These are phyloP conservation scores for Narthecium ossifragum DNA, from an alignment of 106 monocot genomes.

Conservation along the genomic window DNA sequence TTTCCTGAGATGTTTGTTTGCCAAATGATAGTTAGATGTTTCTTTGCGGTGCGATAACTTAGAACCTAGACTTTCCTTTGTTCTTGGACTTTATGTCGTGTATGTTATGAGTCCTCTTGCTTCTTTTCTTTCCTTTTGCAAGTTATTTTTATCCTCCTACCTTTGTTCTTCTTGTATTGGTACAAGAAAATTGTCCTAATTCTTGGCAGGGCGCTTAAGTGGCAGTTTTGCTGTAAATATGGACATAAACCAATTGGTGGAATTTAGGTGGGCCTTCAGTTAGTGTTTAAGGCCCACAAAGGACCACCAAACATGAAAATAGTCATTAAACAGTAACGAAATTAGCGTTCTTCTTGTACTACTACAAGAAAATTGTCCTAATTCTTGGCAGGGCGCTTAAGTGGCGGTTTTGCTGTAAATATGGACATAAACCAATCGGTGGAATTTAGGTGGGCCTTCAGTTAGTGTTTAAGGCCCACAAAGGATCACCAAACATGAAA, in stretches of 20 bases:
- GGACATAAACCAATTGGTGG: constrained; percentile 32
- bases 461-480: constrained; percentile 19
- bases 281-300: constrained; percentile 25
- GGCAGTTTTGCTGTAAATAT: constrained; percentile 30
- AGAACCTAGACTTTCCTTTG: too few relatives aligned
- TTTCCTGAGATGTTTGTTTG: too few relatives aligned
- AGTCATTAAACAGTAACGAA: too few relatives aligned
- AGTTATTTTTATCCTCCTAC: too few relatives aligned
- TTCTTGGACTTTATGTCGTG: too few relatives aligned
- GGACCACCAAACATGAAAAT: constrained; percentile 15
- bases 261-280: constrained; percentile 20
- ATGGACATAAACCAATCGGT: constrained; percentile 31
- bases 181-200: constrained; percentile 38
- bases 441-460: constrained; percentile 24
- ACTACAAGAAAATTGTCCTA: constrained; percentile 33
- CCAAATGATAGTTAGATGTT: too few relatives aligned
- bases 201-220: constrained; percentile 26
- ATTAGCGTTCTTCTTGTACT: too few relatives aligned
- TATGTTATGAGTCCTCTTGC: too few relatives aligned
- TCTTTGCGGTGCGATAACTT: too few relatives aligned
- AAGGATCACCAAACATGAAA: constrained; percentile 21
- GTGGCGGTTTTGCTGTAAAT: constrained; percentile 30
- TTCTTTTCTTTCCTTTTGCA: too few relatives aligned
- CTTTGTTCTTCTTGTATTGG: too few relatives aligned
- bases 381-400: constrained; percentile 30